These are phyloP conservation scores for Sanghuangporus baumii DNA, from an alignment of 1,284 basidiomycete genomes.

Conservation along the genomic window DNA sequence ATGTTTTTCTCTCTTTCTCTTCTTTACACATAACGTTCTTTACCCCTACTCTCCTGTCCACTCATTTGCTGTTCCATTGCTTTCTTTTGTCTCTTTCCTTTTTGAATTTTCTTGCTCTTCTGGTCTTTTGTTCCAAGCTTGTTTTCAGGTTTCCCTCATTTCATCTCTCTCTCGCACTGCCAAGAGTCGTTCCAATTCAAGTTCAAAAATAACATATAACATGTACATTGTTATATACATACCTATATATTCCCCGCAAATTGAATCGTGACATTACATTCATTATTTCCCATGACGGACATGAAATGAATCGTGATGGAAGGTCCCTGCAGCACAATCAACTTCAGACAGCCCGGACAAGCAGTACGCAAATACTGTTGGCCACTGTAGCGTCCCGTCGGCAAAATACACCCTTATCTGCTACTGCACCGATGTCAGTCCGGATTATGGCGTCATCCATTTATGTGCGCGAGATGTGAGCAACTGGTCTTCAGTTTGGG, in stretches of 20 bases:
- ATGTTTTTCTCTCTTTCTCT: constrained; percentile 6
- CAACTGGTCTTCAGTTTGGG: no score
- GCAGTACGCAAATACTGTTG: no score
- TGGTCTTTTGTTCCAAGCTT: neutral
- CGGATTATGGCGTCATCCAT: no score
- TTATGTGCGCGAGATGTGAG: no score
- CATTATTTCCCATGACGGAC: neutral
- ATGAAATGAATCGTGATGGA: neutral
- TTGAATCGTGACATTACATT: neutral
- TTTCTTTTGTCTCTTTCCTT: neutral
- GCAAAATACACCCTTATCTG: no score
- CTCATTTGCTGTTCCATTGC: neutral
- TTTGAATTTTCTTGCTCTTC: neutral
- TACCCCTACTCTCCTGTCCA: neutral
- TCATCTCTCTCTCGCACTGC: neutral
- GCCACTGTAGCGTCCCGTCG: no score
- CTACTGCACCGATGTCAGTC: no score
- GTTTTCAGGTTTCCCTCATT: neutral
- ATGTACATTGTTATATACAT: constrained; percentile 2
- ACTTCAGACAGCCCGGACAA: no score
- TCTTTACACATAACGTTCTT: neutral
- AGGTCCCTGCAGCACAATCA: no score
- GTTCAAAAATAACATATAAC: neutral
- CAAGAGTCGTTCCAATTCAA: neutral
- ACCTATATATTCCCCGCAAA: neutral